A percentile compares a stretch with the other conserved stretches of the same genome.
phyloP scores from a whole-genome alignment of 1,139 yeast genomes.

The Blastobotrys capitulatus region DNA sequence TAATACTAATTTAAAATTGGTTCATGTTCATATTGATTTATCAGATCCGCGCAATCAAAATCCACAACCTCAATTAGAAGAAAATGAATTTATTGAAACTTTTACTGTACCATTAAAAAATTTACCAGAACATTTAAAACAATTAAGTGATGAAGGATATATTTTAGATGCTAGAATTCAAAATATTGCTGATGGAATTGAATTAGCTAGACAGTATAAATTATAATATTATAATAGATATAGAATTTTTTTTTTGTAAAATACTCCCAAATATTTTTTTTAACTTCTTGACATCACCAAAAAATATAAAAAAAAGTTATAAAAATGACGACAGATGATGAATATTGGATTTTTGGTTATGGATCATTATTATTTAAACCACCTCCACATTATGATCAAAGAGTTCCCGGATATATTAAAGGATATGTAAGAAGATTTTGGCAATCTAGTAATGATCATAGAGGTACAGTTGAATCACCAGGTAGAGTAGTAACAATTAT shows the following conservation, averaged over 20 bases:
- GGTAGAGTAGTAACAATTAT: constrained; percentile 86
- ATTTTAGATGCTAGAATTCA: constrained; percentile 82
- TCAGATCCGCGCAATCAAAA: constrained; percentile 54
- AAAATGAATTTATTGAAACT: constrained; percentile 82
- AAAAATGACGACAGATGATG: constrained; percentile 7
- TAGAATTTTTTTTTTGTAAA: neutral
- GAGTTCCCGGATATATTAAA: constrained; percentile 66
- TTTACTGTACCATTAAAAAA: constrained; percentile 57
- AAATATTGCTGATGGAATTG: constrained; percentile 75
- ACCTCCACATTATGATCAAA: constrained; percentile 63
- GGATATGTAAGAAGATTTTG: constrained; percentile 83
- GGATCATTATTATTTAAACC: constrained; percentile 91
- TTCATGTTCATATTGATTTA: constrained; percentile 74
- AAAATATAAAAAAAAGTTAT: neutral
- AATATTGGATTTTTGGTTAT: constrained; percentile 78
- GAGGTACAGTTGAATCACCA: constrained; percentile 81
- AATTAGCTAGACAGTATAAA: constrained; percentile 34
- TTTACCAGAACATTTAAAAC: constrained; percentile 50
- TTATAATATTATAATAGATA: neutral
- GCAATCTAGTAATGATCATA: constrained; percentile 86
- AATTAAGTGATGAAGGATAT: constrained; percentile 58
- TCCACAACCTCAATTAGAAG: constrained; percentile 75
- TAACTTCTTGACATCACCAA: neutral
- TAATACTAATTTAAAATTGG: constrained; percentile 79
- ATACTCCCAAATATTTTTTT: neutral